Evolutionary conservation across 176 grass and related monocot species (phyloP), one percentile per base, ranked within the genome.

Genomic region (Aegilops umbellulata): DNA sequence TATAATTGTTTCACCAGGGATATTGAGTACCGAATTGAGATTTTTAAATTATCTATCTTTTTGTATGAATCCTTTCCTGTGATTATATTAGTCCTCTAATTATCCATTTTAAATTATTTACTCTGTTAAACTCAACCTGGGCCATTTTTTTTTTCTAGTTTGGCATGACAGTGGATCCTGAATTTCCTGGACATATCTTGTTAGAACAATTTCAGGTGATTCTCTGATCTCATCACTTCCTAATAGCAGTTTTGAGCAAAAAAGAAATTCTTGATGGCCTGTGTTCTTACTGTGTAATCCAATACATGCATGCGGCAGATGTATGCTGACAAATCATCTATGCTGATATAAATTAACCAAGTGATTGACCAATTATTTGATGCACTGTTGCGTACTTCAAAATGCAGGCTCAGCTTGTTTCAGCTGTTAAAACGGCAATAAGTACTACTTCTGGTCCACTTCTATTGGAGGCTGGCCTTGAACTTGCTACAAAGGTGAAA

Each of bases 151-250:
- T 74, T 89, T 89, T 83, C 31, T 89, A 98, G 95, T 98, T 98
- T 92, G 93, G 88, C 76, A 87, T 66, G 79, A 83, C 88, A 32
- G 74, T 42, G 80, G 96, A 98, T 94, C 93, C 96, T 41, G 96
- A 98, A 87, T 90, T 95, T 92, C 94, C 96, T 88, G 93, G 96
- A 20, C 93, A 98, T 86, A 95, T 98, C 86, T 91, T 98, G 88
- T 86, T 98, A 71, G 96, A 98, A 74, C 96, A 95, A 60, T 98
- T 92, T 94, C 96, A 98, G 93, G 95, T 98, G 74, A 84, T 61
- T 80, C 36, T 87, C 23, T 70, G 8, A 73, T 88, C 62, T 60
- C 61, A 49, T 85, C 27, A 51, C 22, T 64, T 61, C 14, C 65
- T 77, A 82, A 27, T 69, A 60, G 4, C 23, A 82, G 82, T 71